These are phyloP conservation scores for Uronychia setigera DNA, from an alignment of 73 alveolate species.

Conservation along the genomic window DNA sequence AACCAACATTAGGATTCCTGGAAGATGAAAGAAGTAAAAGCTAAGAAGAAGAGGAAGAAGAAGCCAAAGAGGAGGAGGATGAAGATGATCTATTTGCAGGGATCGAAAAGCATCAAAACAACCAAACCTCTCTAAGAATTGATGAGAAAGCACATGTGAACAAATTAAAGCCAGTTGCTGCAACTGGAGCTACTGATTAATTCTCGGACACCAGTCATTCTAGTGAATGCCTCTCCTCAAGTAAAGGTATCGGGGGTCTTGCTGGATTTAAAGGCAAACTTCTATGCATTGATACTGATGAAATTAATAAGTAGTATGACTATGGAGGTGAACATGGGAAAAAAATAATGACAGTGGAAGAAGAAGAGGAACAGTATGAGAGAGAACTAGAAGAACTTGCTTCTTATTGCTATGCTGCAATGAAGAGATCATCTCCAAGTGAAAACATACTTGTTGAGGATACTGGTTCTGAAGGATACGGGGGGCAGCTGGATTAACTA, in stretches of 20 bases:
- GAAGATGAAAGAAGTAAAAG: neutral
- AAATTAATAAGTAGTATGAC: constrained; percentile 40
- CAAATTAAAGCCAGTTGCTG: neutral
- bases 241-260: neutral
- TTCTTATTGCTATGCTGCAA: constrained; percentile 49
- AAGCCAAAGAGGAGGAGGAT: neutral
- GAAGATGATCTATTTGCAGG: neutral
- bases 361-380: constrained; percentile 34
- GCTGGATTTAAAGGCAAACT: neutral
- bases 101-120: neutral
- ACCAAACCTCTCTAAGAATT: neutral
- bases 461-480: neutral
- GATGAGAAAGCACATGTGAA: neutral
- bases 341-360: constrained; percentile 45
- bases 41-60: neutral
- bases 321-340: constrained; percentile 68
- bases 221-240: neutral
- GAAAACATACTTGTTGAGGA: constrained; percentile 9
- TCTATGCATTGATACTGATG: constrained; percentile 53
- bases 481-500: neutral
- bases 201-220: neutral
- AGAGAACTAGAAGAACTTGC: constrained; percentile 57
- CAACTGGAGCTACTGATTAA: constrained; percentile 33
- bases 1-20: neutral
- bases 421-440: constrained; percentile 42